Base-by-base conservation (phyloP, 2,329 filamentous ascomycete species). In the Fusarium torreyae region DNA sequence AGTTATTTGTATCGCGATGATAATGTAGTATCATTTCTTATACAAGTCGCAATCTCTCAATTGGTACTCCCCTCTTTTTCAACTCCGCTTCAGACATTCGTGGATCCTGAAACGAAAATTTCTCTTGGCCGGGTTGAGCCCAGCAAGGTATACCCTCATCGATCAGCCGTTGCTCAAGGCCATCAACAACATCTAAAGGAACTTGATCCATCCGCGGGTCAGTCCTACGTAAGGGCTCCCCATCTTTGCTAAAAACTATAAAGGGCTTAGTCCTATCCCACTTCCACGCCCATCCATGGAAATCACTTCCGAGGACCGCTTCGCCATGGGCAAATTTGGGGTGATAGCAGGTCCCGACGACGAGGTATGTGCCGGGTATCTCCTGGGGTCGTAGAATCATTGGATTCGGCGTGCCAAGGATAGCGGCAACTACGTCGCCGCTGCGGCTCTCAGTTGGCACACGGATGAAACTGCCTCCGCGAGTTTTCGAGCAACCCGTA, bases 41-140 rank as follows among this genome's bases (percentile, higher is more conserved):
- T 31, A 31, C 28, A 31, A 60, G 26, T 9, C 13, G 28, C 3
- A 61, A 59, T 4, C 24, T 58, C 18, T 44, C 5, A 1, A 61
- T 3, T 0, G 18, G 31, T 3, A 22, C 38, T 0, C 31, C 53
- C 9, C 43, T n/a, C 5, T 39, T 11, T 8, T n/a, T 34, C 2
- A 61, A n/a, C n/a, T 11, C 3, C 2, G 6, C 2, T 2, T 51
- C 53, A 11, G 44, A 31, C 14, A 51, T 26, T 1, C 57, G 22
- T 9, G 34, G 34, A 17, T 36, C 14, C 7, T 13, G 15, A 15
- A 36, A 5, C 14, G 34, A 36, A 17, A 8, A 17, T 5, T 36
- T 14, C 17, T 7, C 7, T 7, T 7, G 34, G 15, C 34, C 34
- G 15, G 14, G 34, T 4, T 36, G 34, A 7, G 14, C 6, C 14